Base-by-base conservation (phyloP, 75 land plant genomes). In the Cunninghamia lanceolata region DNA sequence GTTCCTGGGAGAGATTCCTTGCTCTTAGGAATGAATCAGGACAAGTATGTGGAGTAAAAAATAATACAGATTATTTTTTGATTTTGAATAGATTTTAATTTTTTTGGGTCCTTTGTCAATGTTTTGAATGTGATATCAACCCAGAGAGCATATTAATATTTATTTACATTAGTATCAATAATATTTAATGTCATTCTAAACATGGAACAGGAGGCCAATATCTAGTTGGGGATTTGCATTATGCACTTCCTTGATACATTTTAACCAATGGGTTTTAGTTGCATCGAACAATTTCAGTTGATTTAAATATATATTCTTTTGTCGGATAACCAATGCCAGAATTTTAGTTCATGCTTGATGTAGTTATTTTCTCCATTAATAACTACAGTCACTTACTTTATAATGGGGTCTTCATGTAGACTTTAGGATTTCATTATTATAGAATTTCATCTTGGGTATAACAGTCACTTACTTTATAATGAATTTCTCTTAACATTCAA, bases 1-100 rank as follows among this genome's bases (percentile, higher is more conserved):
- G 71, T 36, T 73, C 87, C 36, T 97, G 98, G 99, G 99, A 97
- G 87, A 93, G 93, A 83, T 91, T 84, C 78, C 87, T 97, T 83
- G 89, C 84, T 66, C 93, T 97, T 87, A 92, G 86, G 53, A 92
- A 94, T 88, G 88, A 84, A 86, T 80, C 95, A 25, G 99, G 99
- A 88, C 34, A 87, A 92, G 98, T 96, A 90, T 46, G 84, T 68
- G 42, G 2, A 83, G 63, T 83, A 14, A 30, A 47, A 30, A 47
- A 4, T 46, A 45, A 45, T 82, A 32, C 34, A 73, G 36, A 4
- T 34, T 9, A 73, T 73, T 3, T 0, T 73, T 73, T n/a, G n/a
- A n/a, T n/a, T n/a, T n/a, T n/a, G n/a, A n/a, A n/a, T n/a, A n/a
- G n/a, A n/a, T n/a, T n/a, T n/a, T n/a, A n/a, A n/a, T n/a, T n/a